Evolutionary conservation across 192 early-diverging fungal genomes (phyloP), one percentile per base, ranked within the genome.

Genomic region (Geranomyces michiganensis): DNA sequence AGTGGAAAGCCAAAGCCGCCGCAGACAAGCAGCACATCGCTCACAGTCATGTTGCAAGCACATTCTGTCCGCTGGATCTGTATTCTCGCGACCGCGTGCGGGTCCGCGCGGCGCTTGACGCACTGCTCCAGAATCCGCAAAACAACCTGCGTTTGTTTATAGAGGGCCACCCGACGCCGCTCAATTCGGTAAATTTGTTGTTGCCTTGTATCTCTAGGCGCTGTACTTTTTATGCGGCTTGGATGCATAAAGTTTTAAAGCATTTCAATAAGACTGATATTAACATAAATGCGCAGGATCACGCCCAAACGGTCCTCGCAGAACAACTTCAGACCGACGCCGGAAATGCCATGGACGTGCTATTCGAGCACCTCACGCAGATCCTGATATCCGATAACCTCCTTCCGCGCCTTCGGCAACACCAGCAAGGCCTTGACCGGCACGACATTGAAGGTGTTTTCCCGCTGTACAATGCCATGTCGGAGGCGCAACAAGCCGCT

Each of bases 1-100:
- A 84, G 33, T 70, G 62, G 14, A 90, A 92, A 72, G 70, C 72
- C 12, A 13, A 49, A n/a, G 29, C 61, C 36, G 36, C 36, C 36
- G 36, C 36, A 41, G 10, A 3, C 3, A 10, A 3, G 36, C 36
- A 41, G 36, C 3, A 41, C 36, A 10, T 10, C 36, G 36, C 36
- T 3, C 68, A 71, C 30, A 62, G 47, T 19, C 65, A 79, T 7
- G 48, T 36, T 22, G 32, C 71, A 10, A 84, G 73, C 60, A 69
- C 63, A 8, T 90, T 86, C 63, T 94, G 92, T 55, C 89, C 91
- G 4, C 80, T 94, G 44, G 90, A 94, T 56, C 69, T 94, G 33
- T 83, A 81, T 47, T 87, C 87, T 27, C 66, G 71, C 6, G 67
- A 81, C 30, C 43, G 67, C 0, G 36, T 1, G 2, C 68, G 81